Conservation (phyloP, 78 protist species). For the Dictyostelium discoideum region DNA sequence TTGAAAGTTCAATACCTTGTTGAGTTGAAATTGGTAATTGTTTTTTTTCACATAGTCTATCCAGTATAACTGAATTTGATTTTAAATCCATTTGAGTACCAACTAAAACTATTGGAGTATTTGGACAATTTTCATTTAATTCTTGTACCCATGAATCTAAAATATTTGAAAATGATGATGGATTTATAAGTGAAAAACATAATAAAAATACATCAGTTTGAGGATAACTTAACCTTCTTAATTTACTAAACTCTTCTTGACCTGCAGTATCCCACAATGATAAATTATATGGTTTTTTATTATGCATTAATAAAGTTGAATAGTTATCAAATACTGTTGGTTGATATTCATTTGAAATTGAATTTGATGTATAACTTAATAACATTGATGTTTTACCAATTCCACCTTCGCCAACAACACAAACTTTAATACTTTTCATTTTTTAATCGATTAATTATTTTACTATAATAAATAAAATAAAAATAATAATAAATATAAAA, state of each 20-base stretch:
- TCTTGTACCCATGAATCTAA: slow-evolving; percentile 89
- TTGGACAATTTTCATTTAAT: slow-evolving; percentile 88
- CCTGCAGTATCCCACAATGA: slow-evolving; percentile 94
- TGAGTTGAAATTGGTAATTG: slow-evolving; percentile 47
- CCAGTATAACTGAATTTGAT: neutral
- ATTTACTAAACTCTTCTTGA: slow-evolving; percentile 88
- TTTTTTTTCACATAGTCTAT: slow-evolving; percentile 15
- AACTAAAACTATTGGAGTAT: slow-evolving; percentile 89
- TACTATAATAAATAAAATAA: too few species aligned
- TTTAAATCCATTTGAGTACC: slow-evolving; percentile 93
- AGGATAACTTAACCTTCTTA: slow-evolving; percentile 62
- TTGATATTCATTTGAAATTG: slow-evolving; percentile 87
- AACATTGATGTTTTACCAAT: slow-evolving; percentile 89
- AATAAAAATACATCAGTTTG: slow-evolving; percentile 70
- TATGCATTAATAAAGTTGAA: slow-evolving; percentile 63
- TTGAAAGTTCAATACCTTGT: slow-evolving; percentile 79
- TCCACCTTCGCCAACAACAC: slow-evolving; percentile 94
- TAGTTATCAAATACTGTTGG: slow-evolving; percentile 82
- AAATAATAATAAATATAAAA: too few species aligned
- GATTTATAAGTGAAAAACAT: slow-evolving; percentile 78
- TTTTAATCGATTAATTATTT: too few species aligned
- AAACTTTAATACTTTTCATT: slow-evolving; percentile 78
- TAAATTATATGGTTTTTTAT: slow-evolving; percentile 68
- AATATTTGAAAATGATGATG: slow-evolving; percentile 89
- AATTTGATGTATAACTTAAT: slow-evolving; percentile 91